Evolutionary conservation across 2,329 filamentous ascomycete genomes (phyloP).

Genomic region (Sporothrix curviconia): DNA sequence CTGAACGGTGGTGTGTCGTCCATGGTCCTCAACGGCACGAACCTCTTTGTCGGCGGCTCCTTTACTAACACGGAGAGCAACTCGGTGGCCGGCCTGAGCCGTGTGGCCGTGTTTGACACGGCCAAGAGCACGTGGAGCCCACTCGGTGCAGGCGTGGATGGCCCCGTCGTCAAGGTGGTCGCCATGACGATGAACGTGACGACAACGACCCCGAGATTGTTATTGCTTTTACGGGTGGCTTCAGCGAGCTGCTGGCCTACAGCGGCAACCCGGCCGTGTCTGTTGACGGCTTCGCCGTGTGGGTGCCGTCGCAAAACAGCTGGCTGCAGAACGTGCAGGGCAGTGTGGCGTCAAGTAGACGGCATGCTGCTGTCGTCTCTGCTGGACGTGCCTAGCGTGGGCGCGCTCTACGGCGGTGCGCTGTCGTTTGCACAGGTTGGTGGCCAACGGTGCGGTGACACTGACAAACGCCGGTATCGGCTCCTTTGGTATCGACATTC

Average conservation of each 20-base stretch:
- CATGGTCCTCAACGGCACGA: constrained; percentile 59
- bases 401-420: constrained; percentile 74
- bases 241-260: constrained; percentile 65
- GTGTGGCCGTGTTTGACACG: constrained; percentile 71
- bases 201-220: constrained; percentile 61
- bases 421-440: constrained; percentile 68
- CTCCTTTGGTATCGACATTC: constrained; percentile 51
- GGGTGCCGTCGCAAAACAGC: constrained; percentile 77
- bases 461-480: constrained; percentile 50
- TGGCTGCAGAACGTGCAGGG: constrained; percentile 78
- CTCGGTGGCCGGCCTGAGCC: constrained; percentile 58
- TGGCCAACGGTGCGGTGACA: constrained; percentile 64
- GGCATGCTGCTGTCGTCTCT: constrained; percentile 66
- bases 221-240: constrained; percentile 74
- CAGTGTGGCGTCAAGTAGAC: constrained; percentile 56
- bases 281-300: constrained; percentile 76
- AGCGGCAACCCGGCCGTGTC: constrained; percentile 52
- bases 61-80: constrained; percentile 69
- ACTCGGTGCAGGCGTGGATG: constrained; percentile 80
- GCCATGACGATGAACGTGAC: constrained; percentile 75
- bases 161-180: constrained; percentile 66
- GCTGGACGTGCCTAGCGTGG: constrained; percentile 56
- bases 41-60: constrained; percentile 74
- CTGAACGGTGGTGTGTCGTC: constrained; percentile 72
- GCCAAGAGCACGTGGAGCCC: constrained; percentile 64